phyloP scores from a whole-genome alignment of 1,284 basidiomycete species.

The Ceraceosorus guamensis region DNA sequence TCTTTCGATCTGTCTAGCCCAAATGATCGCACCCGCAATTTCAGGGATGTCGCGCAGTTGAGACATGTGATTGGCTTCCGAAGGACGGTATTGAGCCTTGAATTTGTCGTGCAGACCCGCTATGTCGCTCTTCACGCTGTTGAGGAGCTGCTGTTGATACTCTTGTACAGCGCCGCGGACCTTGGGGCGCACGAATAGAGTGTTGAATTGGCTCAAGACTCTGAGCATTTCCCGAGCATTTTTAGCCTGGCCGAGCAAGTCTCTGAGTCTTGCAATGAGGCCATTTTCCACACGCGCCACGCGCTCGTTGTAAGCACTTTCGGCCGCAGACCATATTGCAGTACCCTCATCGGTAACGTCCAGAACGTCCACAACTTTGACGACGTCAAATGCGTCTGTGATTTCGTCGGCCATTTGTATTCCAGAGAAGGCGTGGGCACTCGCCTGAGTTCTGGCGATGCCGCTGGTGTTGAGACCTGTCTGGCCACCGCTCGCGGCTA shows the following conservation, averaged over 20 bases:
- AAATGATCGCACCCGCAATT: conserved; percentile 94
- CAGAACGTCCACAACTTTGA: conserved; percentile 91
- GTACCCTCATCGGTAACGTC: conserved; percentile 78
- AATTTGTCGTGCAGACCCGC: conserved; percentile 83
- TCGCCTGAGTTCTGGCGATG: conserved; percentile 1
- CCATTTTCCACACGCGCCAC: conserved; percentile 96
- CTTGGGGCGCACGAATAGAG: conserved; percentile 93
- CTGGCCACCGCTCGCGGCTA: conserved; percentile 4
- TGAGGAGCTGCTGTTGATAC: conserved; percentile 71
- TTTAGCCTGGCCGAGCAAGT: conserved; percentile 85
- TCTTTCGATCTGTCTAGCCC: conserved; percentile 95
- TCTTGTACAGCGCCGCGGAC: conserved; percentile 82
- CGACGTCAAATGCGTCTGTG: conserved; percentile 76
- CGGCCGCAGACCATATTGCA: conserved; percentile 96
- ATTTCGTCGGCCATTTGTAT: conserved; percentile 90
- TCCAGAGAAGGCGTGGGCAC: conserved; percentile 58
- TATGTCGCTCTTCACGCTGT: conserved; percentile 85
- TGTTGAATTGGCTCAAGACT: conserved; percentile 97
- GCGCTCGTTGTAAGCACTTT: conserved; percentile 94
- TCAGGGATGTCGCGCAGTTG: conserved; percentile 95
- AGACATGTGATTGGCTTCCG: conserved; percentile 94
- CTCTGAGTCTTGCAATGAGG: conserved; percentile 86
- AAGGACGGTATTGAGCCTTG: conserved; percentile 78
- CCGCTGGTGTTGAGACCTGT: conserved; percentile 1
- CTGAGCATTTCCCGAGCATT: conserved; percentile 99